Conservation (phyloP, 1,284 basidiomycete species). For the Apiotrichum porosum region DNA sequence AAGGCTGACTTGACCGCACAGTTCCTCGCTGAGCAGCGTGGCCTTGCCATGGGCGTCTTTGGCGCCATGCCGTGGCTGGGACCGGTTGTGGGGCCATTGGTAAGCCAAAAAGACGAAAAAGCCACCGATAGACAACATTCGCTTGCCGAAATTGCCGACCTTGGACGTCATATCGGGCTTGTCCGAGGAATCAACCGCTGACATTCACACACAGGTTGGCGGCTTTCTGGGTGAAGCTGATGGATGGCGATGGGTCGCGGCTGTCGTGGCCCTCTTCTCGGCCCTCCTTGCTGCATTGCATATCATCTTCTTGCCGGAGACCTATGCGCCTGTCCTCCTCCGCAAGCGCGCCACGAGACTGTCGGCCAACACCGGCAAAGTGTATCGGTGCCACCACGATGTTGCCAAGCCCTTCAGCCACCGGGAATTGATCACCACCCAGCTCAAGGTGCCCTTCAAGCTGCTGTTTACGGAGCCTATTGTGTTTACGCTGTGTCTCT, state of each 20-base stretch:
- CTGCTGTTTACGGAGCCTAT: conserved; percentile 49
- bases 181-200: conserved; percentile 47
- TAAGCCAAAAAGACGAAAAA: conserved; percentile 39
- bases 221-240: conserved; percentile 38
- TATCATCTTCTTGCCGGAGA: conserved; percentile 46
- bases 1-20: too few species aligned
- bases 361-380: conserved; percentile 42
- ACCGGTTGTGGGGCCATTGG: conserved; percentile 42
- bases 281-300: conserved; percentile 35
- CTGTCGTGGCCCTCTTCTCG: conserved; percentile 57
- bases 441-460: conserved; percentile 45
- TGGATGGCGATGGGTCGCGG: conserved; percentile 57
- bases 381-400: conserved; percentile 45
- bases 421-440: conserved; percentile 35
- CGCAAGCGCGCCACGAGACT: conserved; percentile 41
- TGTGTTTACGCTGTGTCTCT: conserved; percentile 48
- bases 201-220: conserved; percentile 14
- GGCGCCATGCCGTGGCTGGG: conserved; percentile 46
- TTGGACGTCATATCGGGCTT: conserved; percentile 29
- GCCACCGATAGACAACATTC: conserved; percentile 44
- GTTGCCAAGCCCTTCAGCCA: conserved; percentile 36
- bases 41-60: conserved; percentile 54
- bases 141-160: conserved; percentile 18
- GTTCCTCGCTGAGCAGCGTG: conserved; percentile 45
- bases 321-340: conserved; percentile 49